A percentile compares a stretch with the other conserved stretches of the same genome.
Evolutionary conservation across 148 eudicot genomes (phyloP).

Genomic region (Camellia lanceoleosa): DNA sequence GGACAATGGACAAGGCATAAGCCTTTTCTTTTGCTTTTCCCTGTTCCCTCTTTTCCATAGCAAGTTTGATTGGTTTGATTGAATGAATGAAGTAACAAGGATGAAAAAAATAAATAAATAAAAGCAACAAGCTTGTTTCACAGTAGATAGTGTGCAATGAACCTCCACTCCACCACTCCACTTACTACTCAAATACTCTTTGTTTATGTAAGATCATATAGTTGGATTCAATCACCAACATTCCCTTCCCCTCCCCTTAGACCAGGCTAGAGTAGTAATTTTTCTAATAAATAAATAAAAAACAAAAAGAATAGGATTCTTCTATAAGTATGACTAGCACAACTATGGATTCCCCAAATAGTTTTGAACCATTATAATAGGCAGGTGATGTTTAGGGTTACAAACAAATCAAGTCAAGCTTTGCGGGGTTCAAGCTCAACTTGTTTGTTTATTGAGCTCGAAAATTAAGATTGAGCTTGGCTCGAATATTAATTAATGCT

Average conservation of each 20-base stretch:
- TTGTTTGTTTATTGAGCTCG: too few relatives aligned
- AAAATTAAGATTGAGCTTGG: too few relatives aligned
- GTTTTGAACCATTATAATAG: background rate
- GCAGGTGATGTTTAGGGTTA: background rate
- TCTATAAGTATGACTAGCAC: background rate
- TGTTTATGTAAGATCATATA: background rate
- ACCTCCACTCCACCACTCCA: slow-evolving; percentile 8
- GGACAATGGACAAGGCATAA: slow-evolving; percentile 32
- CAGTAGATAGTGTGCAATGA: slow-evolving; percentile 47
- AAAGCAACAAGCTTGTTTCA: slow-evolving; percentile 36
- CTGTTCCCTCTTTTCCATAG: slow-evolving; percentile 14
- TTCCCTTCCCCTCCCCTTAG: too few relatives aligned
- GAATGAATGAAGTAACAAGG: background rate
- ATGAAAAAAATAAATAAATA: background rate
- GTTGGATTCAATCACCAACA: background rate
- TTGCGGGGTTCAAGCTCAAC: too few relatives aligned
- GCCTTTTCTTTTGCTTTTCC: slow-evolving; percentile 21
- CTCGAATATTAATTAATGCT: too few relatives aligned
- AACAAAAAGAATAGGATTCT: background rate
- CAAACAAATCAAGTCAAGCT: too few relatives aligned
- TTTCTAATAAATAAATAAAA: too few relatives aligned
- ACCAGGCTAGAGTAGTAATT: too few relatives aligned
- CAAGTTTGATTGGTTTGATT: slow-evolving; percentile 23
- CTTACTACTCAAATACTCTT: slow-evolving; percentile 12
- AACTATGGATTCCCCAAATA: background rate